Conservation (phyloP, 129 eudicot species). For the Flaveria brownii region DNA sequence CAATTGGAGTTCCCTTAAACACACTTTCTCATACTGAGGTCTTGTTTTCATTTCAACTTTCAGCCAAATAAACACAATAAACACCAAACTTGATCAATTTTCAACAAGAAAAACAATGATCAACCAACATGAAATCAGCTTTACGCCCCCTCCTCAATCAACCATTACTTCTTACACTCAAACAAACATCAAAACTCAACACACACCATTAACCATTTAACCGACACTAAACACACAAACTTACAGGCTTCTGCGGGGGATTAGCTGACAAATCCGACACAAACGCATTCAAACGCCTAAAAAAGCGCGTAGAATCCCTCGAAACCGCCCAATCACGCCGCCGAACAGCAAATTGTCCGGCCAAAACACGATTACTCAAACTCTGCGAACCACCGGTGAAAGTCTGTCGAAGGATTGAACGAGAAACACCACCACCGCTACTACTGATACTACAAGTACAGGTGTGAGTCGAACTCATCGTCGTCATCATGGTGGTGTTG, state of each 20-base stretch:
- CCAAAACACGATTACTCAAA: slow-evolving; percentile 28
- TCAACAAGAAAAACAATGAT: not conserved
- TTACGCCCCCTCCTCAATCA: not conserved
- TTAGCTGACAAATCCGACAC: slow-evolving; percentile 53
- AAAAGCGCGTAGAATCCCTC: slow-evolving; percentile 38
- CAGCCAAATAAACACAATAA: not conserved
- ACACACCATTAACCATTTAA: too few relatives aligned
- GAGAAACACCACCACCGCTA: slow-evolving; percentile 12
- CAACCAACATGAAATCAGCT: not conserved
- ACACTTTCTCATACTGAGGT: not conserved
- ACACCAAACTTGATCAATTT: not conserved
- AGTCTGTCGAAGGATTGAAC: slow-evolving; percentile 1
- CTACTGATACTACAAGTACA: slow-evolving; percentile 3
- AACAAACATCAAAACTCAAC: not conserved
- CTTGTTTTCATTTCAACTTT: not conserved
- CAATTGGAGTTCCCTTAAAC: not conserved
- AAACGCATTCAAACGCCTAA: slow-evolving; percentile 49
- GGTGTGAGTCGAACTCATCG: slow-evolving; percentile 23
- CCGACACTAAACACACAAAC: not conserved
- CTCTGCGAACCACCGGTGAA: slow-evolving; percentile 15
- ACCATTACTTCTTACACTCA: not conserved
- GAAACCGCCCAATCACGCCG: slow-evolving; percentile 41
- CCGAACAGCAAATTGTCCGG: slow-evolving; percentile 20
- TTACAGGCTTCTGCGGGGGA: slow-evolving; percentile 52
- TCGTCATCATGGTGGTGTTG: slow-evolving; percentile 19